Base-by-base conservation (phyloP, 2,329 filamentous ascomycete species). In the Dryadomyces quercus-mongolicae region DNA sequence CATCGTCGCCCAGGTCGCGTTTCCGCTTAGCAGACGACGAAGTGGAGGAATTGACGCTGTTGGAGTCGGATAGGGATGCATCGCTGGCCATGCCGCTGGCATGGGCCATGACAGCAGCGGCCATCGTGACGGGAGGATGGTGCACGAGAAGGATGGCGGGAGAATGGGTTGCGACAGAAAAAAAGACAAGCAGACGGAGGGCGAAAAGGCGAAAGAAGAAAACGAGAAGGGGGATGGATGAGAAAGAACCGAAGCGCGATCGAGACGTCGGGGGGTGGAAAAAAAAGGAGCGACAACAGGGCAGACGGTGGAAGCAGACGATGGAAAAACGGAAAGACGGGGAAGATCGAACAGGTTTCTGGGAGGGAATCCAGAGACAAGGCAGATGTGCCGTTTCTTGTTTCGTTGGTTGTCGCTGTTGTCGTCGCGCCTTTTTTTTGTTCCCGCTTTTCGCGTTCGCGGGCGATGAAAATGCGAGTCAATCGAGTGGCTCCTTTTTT, bases 1-100 rank as follows among this genome's bases (percentile, higher is more conserved):
- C 62, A 49, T 71, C 71, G 60, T 74, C 71, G 56, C 64, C 69
- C 51, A 68, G 66, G 62, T 80, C 77, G 72, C 79, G 79, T 70
- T 83, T 83, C 66, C 80, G 72, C 70, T 83, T 83, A 55, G 62
- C 63, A 42, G 66, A 62, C 15, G 62, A 61, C 47, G 65, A 51
- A 16, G 52, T 47, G 6, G 34, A 60, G 31, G 62, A 63, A 60
- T 62, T 63, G 56, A 62, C 56, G 25, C 31, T 62, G 59, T 49
- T 61, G 60, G 53, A 63, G 63, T 51, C 50, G 18, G 56, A 62
- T 62, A 54, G 62, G 60, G 63, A 58, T 60, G 57, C 57, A 58
- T 58, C 55, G 56, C 60, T 58, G 59, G 56, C 40, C 57, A 60
- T 55, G 61, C 65, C 66, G 60, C 67, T 68, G 55, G 60, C 61